These are phyloP conservation scores for Ceratocystis lukuohia DNA, from an alignment of 2,329 filamentous ascomycete genomes.

Conservation along the genomic window DNA sequence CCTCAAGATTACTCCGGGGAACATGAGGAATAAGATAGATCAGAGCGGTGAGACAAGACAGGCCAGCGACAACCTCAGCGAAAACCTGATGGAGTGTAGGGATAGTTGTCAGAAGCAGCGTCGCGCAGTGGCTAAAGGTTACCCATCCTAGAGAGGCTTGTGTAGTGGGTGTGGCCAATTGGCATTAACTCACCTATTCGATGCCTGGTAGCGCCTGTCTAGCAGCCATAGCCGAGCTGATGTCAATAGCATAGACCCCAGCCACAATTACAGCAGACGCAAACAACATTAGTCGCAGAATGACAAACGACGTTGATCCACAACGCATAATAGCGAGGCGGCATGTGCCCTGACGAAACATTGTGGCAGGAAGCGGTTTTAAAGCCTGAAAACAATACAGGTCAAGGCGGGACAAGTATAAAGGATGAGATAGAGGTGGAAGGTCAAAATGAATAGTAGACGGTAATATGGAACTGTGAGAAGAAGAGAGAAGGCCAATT, in stretches of 20 bases:
- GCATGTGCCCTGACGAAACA: not conserved
- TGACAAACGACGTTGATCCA: conserved; percentile 13
- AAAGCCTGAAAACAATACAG: not conserved
- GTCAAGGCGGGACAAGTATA: not conserved
- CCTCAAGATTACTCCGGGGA: conserved; percentile 11
- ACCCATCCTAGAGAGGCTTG: not conserved
- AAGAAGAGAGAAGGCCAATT: too few relatives aligned
- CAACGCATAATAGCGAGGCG: conserved; percentile 1
- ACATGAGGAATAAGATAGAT: conserved; percentile 18
- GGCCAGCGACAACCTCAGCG: conserved; percentile 14
- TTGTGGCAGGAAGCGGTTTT: not conserved
- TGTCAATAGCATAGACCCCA: conserved; percentile 17
- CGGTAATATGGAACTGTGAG: too few relatives aligned
- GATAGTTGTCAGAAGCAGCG: not conserved
- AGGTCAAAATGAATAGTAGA: too few relatives aligned
- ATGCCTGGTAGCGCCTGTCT: conserved; percentile 8
- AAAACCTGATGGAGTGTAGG: conserved; percentile 3
- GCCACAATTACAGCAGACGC: conserved; percentile 14
- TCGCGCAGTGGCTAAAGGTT: not conserved
- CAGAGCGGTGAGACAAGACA: conserved; percentile 14
- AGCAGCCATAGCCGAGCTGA: conserved; percentile 11
- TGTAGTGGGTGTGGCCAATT: not conserved
- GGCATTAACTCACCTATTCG: conserved; percentile 12
- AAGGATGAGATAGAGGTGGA: not conserved
- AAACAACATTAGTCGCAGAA: conserved; percentile 16